These are phyloP conservation scores for Cardamine resedifolia DNA, from an alignment of 345 rosid species.

Conservation along the genomic window DNA sequence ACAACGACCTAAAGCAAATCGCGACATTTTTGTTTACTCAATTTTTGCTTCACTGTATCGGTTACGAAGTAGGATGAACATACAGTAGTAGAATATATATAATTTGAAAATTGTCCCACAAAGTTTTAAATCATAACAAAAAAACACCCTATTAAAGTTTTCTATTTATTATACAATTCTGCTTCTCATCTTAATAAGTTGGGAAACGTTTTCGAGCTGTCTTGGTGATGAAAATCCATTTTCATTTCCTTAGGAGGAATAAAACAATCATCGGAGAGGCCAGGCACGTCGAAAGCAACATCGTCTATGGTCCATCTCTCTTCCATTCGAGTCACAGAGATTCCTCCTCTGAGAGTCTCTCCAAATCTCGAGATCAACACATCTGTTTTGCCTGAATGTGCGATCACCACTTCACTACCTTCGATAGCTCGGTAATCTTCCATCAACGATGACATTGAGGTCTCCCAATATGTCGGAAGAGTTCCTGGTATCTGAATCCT, in stretches of 20 bases:
- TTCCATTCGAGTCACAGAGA: slow-evolving; percentile 72
- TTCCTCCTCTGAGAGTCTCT: slow-evolving; percentile 70
- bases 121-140: background rate
- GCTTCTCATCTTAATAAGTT: slow-evolving; percentile 5
- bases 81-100: background rate
- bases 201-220: background rate
- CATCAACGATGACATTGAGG: slow-evolving; percentile 72
- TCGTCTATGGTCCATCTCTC: slow-evolving; percentile 87
- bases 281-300: slow-evolving; percentile 79
- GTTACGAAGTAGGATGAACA: background rate
- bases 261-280: slow-evolving; percentile 78
- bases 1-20: slow-evolving; percentile 32
- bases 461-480: slow-evolving; percentile 87
- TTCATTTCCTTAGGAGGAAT: slow-evolving; percentile 79
- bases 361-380: slow-evolving; percentile 84
- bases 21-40: slow-evolving; percentile 17
- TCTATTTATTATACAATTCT: background rate
- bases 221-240: slow-evolving; percentile 43
- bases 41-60: background rate
- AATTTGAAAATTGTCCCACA: background rate
- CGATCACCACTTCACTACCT: slow-evolving; percentile 64
- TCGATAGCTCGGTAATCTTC: slow-evolving; percentile 73
- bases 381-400: slow-evolving; percentile 78
- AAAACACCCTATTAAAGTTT: slow-evolving; percentile 14
- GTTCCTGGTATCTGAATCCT: slow-evolving; percentile 86